Conservation (phyloP, 495 filamentous ascomycete genomes). For the Podospora comata region DNA sequence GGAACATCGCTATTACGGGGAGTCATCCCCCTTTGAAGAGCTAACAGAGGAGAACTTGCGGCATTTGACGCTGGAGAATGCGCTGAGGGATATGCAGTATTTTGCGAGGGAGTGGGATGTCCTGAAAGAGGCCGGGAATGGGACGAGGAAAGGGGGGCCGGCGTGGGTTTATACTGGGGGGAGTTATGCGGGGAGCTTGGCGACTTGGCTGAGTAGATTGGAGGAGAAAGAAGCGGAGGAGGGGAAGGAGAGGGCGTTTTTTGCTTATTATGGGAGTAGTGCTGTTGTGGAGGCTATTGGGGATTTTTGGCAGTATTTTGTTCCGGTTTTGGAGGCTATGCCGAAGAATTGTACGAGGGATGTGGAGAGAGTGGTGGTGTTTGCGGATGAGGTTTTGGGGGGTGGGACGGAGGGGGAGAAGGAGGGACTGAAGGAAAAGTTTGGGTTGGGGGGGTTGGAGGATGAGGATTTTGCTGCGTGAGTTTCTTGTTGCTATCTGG, state of each 20-base stretch:
- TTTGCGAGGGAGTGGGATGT: conserved; percentile 57
- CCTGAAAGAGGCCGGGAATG: conserved; percentile 35
- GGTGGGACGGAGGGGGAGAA: conserved; percentile 45
- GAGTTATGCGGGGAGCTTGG: conserved; percentile 62
- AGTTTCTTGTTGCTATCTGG: conserved; percentile 6
- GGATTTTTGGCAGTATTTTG: conserved; percentile 66
- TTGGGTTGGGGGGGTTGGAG: conserved; percentile 51
- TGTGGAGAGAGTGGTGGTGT: conserved; percentile 51
- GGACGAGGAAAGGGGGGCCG: conserved; percentile 30
- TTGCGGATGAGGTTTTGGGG: conserved; percentile 51
- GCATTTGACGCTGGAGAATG: conserved; percentile 60
- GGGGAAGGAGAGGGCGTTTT: conserved; percentile 59
- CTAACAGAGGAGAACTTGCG: conserved; percentile 57
- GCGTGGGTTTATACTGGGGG: conserved; percentile 65
- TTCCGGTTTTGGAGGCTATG: conserved; percentile 59
- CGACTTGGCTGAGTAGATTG: conserved; percentile 59
- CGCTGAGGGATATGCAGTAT: conserved; percentile 59
- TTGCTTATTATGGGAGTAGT: conserved; percentile 63
- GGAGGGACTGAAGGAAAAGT: conserved; percentile 54
- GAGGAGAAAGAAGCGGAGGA: conserved; percentile 46
- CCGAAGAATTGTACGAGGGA: conserved; percentile 63
- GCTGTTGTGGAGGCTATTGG: conserved; percentile 61
- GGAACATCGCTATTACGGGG: conserved; percentile 63
- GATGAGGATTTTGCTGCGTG: conserved; percentile 59
- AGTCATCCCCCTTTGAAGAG: conserved; percentile 55